Evolutionary conservation across 73 alveolate species (phyloP).

Genomic region (Symbiodinium pilosum): DNA sequence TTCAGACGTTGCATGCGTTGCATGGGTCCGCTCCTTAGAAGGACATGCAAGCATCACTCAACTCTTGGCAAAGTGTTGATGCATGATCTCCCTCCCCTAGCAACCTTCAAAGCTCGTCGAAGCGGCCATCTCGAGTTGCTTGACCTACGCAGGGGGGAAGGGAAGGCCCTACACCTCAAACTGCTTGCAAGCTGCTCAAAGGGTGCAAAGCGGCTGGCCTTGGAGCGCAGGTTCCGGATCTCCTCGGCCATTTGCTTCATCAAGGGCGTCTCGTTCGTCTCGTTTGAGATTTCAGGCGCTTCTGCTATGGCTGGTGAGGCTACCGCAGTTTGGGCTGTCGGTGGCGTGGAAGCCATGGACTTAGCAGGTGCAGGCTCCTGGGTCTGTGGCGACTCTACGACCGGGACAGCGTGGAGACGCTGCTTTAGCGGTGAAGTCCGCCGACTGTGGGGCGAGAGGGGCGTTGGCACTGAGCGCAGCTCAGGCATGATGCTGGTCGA

Average conservation of each 20-base stretch:
- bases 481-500: not conserved
- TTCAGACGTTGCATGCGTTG: not conserved
- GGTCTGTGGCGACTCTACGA: conserved; percentile 32
- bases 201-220: conserved; percentile 35
- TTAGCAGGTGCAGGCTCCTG: conserved; percentile 7
- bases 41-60: too few species aligned
- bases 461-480: conserved; percentile 40
- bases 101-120: not conserved
- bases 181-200: too few species aligned
- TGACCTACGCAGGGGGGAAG: not conserved
- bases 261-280: conserved; percentile 32
- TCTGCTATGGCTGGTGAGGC: not conserved
- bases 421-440: conserved; percentile 55
- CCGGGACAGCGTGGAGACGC: conserved; percentile 56
- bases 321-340: not conserved
- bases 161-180: not conserved
- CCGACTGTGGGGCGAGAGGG: conserved; percentile 1
- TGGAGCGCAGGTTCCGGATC: conserved; percentile 68
- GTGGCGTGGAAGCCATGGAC: not conserved
- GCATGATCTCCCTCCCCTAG: too few species aligned
- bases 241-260: conserved; percentile 87
- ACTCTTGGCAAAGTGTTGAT: too few species aligned
- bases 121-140: conserved; percentile 77
- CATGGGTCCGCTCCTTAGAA: too few species aligned
- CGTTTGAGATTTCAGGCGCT: not conserved